Percentiles rank a stretch among this genome's conserved stretches.
These are phyloP conservation scores for Didymosphaeria variabile DNA, from an alignment of 2,329 filamentous ascomycete genomes.

Conservation along the genomic window DNA sequence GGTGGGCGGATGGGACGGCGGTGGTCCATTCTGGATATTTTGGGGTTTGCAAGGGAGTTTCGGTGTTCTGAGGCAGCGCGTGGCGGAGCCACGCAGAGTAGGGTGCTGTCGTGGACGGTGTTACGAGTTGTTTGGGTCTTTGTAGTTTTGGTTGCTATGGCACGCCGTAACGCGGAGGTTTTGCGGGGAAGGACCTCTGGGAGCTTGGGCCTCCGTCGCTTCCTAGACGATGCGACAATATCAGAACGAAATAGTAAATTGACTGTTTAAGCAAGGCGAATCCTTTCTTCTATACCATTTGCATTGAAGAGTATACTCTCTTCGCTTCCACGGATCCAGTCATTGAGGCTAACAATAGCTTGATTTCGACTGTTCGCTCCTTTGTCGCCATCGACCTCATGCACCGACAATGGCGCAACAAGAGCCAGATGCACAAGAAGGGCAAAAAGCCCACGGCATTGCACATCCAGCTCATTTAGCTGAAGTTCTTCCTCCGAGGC, in stretches of 20 bases:
- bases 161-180: constrained; percentile 27
- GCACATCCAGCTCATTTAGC: not conserved
- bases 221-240: not conserved
- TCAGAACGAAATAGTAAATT: not conserved
- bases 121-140: constrained; percentile 14
- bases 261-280: not conserved
- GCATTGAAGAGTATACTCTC: no score
- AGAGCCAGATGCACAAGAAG: not conserved
- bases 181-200: constrained; percentile 21
- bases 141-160: constrained; percentile 27
- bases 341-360: no score
- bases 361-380: no score
- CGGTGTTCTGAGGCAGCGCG: not conserved
- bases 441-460: not conserved
- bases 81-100: not conserved
- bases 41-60: not conserved
- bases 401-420: not conserved
- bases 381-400: no score
- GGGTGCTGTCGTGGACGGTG: constrained; percentile 15
- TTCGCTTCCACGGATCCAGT: no score
- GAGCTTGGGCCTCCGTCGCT: constrained; percentile 19
- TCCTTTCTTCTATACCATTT: no score
- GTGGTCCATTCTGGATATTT: constrained; percentile 25
- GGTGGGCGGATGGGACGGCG: constrained; percentile 40
- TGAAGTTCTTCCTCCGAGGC: constrained; percentile 16